Base-by-base conservation (phyloP, 345 rosid species). In the Rhodomyrtus tomentosa region DNA sequence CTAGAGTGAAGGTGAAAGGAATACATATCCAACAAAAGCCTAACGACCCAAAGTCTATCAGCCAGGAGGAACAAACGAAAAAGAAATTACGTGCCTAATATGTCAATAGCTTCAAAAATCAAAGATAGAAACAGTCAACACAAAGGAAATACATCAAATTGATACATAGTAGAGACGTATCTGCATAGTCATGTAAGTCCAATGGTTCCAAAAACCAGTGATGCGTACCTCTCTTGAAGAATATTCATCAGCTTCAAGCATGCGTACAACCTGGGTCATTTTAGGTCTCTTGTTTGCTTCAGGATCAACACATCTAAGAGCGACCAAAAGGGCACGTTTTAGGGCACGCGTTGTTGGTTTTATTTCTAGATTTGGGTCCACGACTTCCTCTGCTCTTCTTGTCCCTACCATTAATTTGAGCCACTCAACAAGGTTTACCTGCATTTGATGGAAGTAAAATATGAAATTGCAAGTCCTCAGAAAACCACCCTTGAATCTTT, bases 361-460 rank as follows among this genome's bases (percentile, higher is more conserved):
- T 84, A 88, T 89, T 90, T 94, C 95, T 80, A 95, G 92, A 73
- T 82, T 93, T 56, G 96, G 94, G 84, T 96, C 99, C 84, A 92
- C 93, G 55, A 96, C 98, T 91, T 96, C 99, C 92, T 96, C 98
- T 4, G 95, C 95, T 90, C 95, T 92, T 90, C 94, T 93, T 72
- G 95, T 93, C 79, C 98, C 98, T 52, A 96, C 96, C 99, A 95
- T 96, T 92, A 92, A 90, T 91, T 96, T 96, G 21, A 96, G 89
- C 98, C 99, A 96, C 88, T 96, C 98, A 68, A 96, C 97, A 72
- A 96, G 98, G 90, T 95, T 94, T 76, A 95, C 96, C 99, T 96
- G 90, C 81, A 85, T 86, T 55, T 18, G 62, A 21, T 68, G 79
- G 79, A 68, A 32, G 6, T 10, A 68, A 68, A 32, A 68, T 8